Percentiles rank a stretch among this genome's conserved stretches.
These are phyloP conservation scores for Acanthamoeba triangularis DNA, from an alignment of 208 protist species.

Conservation along the genomic window DNA sequence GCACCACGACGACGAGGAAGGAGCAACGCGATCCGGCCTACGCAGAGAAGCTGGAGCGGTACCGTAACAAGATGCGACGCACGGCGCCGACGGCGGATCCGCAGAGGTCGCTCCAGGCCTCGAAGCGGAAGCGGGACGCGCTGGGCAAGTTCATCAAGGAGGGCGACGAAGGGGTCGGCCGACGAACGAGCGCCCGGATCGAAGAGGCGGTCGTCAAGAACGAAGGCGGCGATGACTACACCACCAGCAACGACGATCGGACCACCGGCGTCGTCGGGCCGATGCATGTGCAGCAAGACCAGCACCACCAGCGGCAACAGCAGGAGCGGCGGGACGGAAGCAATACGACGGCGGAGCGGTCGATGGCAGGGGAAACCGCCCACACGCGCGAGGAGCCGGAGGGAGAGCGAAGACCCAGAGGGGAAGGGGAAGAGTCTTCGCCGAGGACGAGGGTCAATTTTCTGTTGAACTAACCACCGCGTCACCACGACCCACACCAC, in stretches of 20 bases:
- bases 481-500: too few relatives aligned
- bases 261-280: neutral
- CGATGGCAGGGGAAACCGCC: neutral
- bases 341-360: neutral
- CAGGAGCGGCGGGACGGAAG: neutral
- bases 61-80: constrained; percentile 46
- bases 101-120: constrained; percentile 16
- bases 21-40: constrained; percentile 41
- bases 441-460: constrained; percentile 37
- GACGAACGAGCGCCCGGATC: constrained; percentile 18
- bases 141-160: constrained; percentile 20
- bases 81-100: constrained; percentile 2
- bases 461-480: constrained; percentile 28
- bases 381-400: neutral
- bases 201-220: neutral
- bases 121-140: constrained; percentile 27
- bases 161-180: neutral
- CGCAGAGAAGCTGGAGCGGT: constrained; percentile 58
- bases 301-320: too few relatives aligned
- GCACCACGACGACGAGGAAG: constrained; percentile 25
- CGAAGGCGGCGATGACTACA: neutral
- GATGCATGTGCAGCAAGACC: neutral
- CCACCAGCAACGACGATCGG: neutral
- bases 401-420: constrained; percentile 21
- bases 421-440: neutral